Percentiles rank a stretch among this genome's conserved stretches.
phyloP scores from a whole-genome alignment of 2,329 filamentous ascomycete genomes.

The Lasiodiplodia sp. region DNA sequence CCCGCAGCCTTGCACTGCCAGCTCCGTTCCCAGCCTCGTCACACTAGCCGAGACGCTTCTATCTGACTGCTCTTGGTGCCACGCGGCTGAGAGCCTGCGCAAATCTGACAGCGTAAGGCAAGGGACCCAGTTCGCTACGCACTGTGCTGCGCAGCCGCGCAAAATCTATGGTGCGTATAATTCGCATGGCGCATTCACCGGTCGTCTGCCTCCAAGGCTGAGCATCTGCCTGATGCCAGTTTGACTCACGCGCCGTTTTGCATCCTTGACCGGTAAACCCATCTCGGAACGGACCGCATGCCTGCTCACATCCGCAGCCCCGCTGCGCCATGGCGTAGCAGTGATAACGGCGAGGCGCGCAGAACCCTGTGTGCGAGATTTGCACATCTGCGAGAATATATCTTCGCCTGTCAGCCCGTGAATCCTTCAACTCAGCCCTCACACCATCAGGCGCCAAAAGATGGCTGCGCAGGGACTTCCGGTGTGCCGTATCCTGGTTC shows the following conservation, averaged over 20 bases:
- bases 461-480: neutral
- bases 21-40: too few species aligned
- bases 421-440: neutral
- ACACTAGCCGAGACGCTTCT: neutral
- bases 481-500: neutral
- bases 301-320: neutral
- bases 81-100: neutral
- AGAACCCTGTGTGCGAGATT: too few species aligned
- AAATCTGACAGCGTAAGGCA: neutral
- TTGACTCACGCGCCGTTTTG: neutral
- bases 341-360: too few species aligned
- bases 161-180: neutral
- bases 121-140: neutral
- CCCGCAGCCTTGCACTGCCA: neutral
- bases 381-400: neutral
- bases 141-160: neutral
- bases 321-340: neutral
- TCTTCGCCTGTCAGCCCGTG: neutral
- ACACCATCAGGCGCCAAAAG: neutral
- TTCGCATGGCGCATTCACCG: neutral
- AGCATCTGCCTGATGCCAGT: neutral
- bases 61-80: neutral
- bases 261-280: too few species aligned
- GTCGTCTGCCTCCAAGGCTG: neutral
- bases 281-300: neutral